A percentile compares a stretch with the other conserved stretches of the same genome.
Conservation (phyloP, 257 asterid genomes). For the Capsicum pubescens region DNA sequence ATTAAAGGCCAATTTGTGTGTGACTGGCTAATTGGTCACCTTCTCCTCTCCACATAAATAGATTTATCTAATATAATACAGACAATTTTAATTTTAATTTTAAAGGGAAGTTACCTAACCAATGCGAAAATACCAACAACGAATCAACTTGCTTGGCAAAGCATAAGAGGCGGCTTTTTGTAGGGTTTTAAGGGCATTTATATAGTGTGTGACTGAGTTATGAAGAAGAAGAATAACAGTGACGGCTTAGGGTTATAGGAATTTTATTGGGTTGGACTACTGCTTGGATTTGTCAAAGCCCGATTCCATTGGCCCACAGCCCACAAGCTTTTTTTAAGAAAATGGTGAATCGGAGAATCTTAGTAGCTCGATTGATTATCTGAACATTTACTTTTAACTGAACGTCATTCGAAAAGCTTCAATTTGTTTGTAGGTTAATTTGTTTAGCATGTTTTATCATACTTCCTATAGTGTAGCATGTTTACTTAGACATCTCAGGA, state of each 20-base stretch:
- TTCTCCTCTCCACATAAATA: not conserved
- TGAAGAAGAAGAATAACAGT: not conserved
- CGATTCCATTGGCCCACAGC: not conserved
- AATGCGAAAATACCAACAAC: not conserved
- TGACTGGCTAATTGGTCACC: conserved; percentile 32
- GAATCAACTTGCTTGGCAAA: no score
- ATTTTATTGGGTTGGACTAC: not conserved
- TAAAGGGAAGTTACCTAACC: not conserved
- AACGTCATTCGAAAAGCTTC: no score
- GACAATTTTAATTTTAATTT: not conserved
- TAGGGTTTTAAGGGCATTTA: not conserved
- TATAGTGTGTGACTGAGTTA: not conserved
- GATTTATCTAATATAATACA: not conserved
- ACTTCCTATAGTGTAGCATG: no score
- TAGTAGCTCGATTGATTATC: no score
- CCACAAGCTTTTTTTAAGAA: no score
- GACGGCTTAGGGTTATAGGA: not conserved
- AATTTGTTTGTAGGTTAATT: not conserved
- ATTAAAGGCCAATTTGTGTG: not conserved
- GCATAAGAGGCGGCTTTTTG: not conserved
- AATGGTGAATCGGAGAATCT: no score
- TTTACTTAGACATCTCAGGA: no score
- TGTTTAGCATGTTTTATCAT: no score
- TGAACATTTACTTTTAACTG: no score
- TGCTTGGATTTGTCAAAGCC: not conserved